Evolutionary conservation across 2,329 filamentous ascomycete genomes (phyloP), one percentile per base, ranked within the genome.

Genomic region (Colletotrichum eremochloae): DNA sequence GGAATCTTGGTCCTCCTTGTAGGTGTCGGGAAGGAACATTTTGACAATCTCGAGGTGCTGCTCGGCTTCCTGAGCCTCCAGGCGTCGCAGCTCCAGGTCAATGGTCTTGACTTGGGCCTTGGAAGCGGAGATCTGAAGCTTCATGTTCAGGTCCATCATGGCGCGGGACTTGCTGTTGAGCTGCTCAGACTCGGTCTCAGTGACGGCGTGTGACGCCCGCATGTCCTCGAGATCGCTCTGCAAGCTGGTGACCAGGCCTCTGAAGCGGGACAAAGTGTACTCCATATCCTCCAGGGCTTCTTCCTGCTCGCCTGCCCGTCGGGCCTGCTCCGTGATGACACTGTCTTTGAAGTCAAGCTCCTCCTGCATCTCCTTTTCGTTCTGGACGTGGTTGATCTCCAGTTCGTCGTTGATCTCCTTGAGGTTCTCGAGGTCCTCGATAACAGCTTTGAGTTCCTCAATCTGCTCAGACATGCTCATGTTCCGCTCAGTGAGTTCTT

Each of bases 121-220:
- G 52, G 94, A 90, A 14, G 95, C 95, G 15, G 95, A 97, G 68
- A 93, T 89, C 79, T 97, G 96, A 55, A 99, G 88, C 83, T 97
- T 97, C 88, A 96, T 90, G 81, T 98, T 98, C 57, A 99, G 88
- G 78, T 99, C 96, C 90, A 97, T 93, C 92, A 99, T 97, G 66
- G 96, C 95, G 74, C 95, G 91, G 56, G 96, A 97, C 74, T 94
- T 93, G 77, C 90, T 93, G 75, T 92, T 95, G 67, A 98, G 89
- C 80, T 98, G 94, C 80, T 95, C 95, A 0, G 96, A 95, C 80
- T 98, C 95, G 20, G 92, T 92, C 81, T 98, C 96, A 0, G 95
- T 97, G 76, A 98, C 93, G 56, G 95, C 94, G 77, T 97, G 94
- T 5, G 95, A 97, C 15, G 95, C 94, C 72, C 94, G 91, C 88